Evolutionary conservation across 768 basidiomycete species (phyloP), one percentile per base, ranked within the genome.

Genomic region (Phaffia australis): DNA sequence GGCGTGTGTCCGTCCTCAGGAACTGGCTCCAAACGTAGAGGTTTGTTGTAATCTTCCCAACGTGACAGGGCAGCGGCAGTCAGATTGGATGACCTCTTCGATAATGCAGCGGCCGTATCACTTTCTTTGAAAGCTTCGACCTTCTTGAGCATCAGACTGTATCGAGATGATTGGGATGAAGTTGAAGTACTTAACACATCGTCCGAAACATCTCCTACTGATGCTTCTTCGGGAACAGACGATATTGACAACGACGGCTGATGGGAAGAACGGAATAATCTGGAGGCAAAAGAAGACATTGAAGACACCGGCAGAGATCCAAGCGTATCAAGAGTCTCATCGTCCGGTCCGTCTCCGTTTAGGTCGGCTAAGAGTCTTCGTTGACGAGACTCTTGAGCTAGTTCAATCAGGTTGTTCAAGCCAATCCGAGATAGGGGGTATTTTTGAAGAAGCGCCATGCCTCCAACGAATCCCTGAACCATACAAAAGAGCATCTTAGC

Each of bases 371-470:
- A 57, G 11, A 68, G 48, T 16, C 67, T 47, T 3, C 67, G 56
- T 49, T 68, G 61, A n/a, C 67, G 19, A 56, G 67, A 68, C 50
- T 68, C 67, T 49, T 63, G 58, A 29, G 67, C 67, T 47, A 68
- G 60, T 29, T 68, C 50, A 42, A 68, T 56, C 14, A 68, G 30
- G 29, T 57, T 54, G 54, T 56, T 23, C 2, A 56, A 35, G 18
- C 50, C 60, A 21, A 74, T 70, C 29, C 60, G 51, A 18, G 66
- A 59, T 14, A 74, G 54, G 4, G 75, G 75, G 56, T 73, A 73
- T 15, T 60, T 46, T 21, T 70, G 69, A 0, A 76, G 63, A 21
- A 74, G 49, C 19, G 68, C 58, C 46, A 74, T 64, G 3, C 69
- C 71, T 15, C 64, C 68, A 32, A 72, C 61, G 55, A 72, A 71